Percentiles rank a stretch among this genome's conserved stretches.
phyloP scores from a whole-genome alignment of 805 yeast species.

The Zygotorulaspora florentina region DNA sequence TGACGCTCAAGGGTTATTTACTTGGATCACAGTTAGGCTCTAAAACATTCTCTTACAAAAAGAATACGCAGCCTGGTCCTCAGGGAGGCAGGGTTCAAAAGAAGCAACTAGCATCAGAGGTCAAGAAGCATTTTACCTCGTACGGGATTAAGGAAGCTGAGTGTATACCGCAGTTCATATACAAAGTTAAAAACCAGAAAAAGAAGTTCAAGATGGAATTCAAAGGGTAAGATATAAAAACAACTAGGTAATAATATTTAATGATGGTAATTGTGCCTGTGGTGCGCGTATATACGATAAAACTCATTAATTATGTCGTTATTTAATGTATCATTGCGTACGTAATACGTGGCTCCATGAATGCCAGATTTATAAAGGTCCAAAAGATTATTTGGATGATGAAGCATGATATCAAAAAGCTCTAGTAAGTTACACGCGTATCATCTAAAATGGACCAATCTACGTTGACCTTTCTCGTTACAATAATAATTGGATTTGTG shows the following conservation, averaged over 20 bases:
- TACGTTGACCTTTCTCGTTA: slow-evolving; percentile 46
- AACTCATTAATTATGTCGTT: slow-evolving; percentile 2
- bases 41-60: slow-evolving; percentile 45
- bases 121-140: slow-evolving; percentile 62
- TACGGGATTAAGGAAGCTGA: slow-evolving; percentile 74
- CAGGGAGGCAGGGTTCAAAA: slow-evolving; percentile 47
- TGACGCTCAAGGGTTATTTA: slow-evolving; percentile 65
- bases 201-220: slow-evolving; percentile 42
- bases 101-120: slow-evolving; percentile 53
- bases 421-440: not conserved
- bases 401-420: no score
- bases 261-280: not conserved
- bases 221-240: slow-evolving; percentile 11
- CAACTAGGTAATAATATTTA: not conserved
- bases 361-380: no score
- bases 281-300: no score
- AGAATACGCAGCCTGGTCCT: slow-evolving; percentile 18
- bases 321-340: not conserved
- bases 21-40: slow-evolving; percentile 70
- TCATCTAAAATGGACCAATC: slow-evolving; percentile 47
- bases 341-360: no score
- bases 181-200: slow-evolving; percentile 72
- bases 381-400: no score
- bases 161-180: slow-evolving; percentile 80
- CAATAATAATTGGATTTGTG: slow-evolving; percentile 50